These are phyloP conservation scores for Paxillus rubicundulus DNA, from an alignment of 768 basidiomycete species.

Conservation along the genomic window DNA sequence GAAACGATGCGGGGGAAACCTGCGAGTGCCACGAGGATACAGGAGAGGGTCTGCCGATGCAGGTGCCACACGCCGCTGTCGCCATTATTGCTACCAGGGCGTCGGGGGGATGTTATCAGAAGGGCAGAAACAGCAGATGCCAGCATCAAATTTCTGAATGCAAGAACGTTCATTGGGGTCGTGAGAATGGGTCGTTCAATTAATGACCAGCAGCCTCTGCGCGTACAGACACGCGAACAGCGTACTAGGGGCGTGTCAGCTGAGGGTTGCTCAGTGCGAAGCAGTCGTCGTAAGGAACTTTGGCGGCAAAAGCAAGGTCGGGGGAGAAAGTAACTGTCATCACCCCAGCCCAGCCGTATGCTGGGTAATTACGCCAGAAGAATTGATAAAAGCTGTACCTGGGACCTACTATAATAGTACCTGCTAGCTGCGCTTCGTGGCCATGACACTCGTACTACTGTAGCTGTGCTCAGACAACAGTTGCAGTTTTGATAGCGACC, in stretches of 20 bases:
- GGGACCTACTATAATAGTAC: no score
- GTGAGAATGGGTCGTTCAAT: not conserved
- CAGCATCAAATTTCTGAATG: not conserved
- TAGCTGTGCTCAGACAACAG: no score
- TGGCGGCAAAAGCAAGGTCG: not conserved
- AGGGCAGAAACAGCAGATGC: not conserved
- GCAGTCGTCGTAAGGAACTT: not conserved
- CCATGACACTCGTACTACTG: no score
- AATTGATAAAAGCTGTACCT: no score
- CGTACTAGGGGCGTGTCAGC: not conserved
- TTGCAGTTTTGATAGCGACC: no score
- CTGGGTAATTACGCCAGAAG: no score
- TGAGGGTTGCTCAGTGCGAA: no score
- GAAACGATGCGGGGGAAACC: not conserved
- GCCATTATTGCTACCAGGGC: conserved; percentile 9
- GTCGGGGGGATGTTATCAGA: not conserved
- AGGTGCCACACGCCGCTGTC: conserved; percentile 2
- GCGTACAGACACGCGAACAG: not conserved
- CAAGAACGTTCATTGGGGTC: not conserved
- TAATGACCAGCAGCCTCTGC: conserved; percentile 1
- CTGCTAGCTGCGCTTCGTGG: no score
- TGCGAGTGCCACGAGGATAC: conserved; percentile 5
- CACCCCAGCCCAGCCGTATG: no score
- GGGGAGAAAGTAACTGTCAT: no score
- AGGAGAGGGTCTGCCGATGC: not conserved